These are phyloP conservation scores for Scutellospora calospora DNA, from an alignment of 371 early-diverging fungal species.

Conservation along the genomic window DNA sequence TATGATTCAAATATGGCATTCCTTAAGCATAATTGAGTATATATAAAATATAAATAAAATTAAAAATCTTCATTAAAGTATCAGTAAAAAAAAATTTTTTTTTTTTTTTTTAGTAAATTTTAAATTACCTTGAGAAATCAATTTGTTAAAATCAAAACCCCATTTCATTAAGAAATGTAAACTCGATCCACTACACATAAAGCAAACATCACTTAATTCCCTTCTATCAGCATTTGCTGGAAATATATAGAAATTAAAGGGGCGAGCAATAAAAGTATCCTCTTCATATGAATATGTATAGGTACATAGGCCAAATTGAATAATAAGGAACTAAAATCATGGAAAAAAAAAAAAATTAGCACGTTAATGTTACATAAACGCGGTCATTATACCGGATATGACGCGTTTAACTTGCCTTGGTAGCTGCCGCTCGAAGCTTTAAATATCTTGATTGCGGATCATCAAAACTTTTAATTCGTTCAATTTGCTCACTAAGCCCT, in stretches of 20 bases:
- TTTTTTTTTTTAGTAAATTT: background rate
- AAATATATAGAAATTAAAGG: slow-evolving; percentile 82
- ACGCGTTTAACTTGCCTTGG: slow-evolving; percentile 33
- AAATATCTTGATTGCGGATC: slow-evolving; percentile 61
- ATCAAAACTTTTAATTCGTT: slow-evolving; percentile 39
- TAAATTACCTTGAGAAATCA: slow-evolving; percentile 62
- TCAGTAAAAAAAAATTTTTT: background rate
- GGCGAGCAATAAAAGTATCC: slow-evolving; percentile 62
- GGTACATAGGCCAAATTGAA: slow-evolving; percentile 76
- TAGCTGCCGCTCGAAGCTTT: slow-evolving; percentile 59
- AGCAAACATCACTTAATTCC: slow-evolving; percentile 61
- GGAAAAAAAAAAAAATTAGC: background rate
- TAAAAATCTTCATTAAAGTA: background rate
- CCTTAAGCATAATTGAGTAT: slow-evolving; percentile 48
- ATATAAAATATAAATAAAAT: background rate
- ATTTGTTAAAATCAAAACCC: slow-evolving; percentile 78
- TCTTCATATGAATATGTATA: slow-evolving; percentile 62
- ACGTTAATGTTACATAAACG: background rate
- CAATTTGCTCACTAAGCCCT: slow-evolving; percentile 42
- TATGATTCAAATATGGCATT: slow-evolving; percentile 56
- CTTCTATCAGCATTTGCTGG: slow-evolving; percentile 60
- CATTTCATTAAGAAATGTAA: slow-evolving; percentile 72
- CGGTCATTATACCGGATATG: background rate
- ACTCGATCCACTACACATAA: slow-evolving; percentile 71
- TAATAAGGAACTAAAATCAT: slow-evolving; percentile 57